Evolutionary conservation across 257 asterid species (phyloP), one percentile per base, ranked within the genome.

Genomic region (Apocynum venetum): DNA sequence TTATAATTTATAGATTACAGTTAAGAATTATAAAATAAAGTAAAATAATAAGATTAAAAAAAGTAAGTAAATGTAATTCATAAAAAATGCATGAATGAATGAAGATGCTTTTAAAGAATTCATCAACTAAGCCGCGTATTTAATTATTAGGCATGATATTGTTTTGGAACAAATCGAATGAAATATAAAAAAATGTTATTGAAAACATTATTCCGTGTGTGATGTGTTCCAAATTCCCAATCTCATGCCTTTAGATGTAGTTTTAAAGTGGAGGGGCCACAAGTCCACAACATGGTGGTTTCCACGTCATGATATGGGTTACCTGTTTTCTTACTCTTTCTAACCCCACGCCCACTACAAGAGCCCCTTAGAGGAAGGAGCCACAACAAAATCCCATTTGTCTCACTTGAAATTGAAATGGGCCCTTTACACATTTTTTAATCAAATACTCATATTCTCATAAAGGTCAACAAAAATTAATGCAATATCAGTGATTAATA

Each of bases 251-350:
- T 8, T 78, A 1, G 11, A 53, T 73, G 72, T 20, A 59, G 60
- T 78, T 71, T 25, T 55, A 55, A 63, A 72, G 78, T 82, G 80
- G 81, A 17, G 46, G 60, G 77, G 31, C 80, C 80, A 79, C 63
- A 66, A 69, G 13, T 11, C 31, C 31, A 44, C 5, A 14, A 47
- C 69, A 66, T 65, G 61, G 84, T 82, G 88, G 73, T 61, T n/a
- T 77, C 88, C 88, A 82, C 84, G 78, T 80, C 88, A 78, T 38
- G 31, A 20, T 56, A 17, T 47, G 14, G 66, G 51, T 65, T 20
- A 75, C 63, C 67, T 68, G 46, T 63, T 73, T 51, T 67, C 25
- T 19, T 47, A 66, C 51, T 20, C 53, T 52, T 73, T 3, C 75
- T 51, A 12, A 63, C 73, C 78, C 80, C 73, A 63, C 75, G 4